Evolutionary conservation across 306 rosid species (phyloP).

Genomic region (Amphicarpaea edgeworthii): DNA sequence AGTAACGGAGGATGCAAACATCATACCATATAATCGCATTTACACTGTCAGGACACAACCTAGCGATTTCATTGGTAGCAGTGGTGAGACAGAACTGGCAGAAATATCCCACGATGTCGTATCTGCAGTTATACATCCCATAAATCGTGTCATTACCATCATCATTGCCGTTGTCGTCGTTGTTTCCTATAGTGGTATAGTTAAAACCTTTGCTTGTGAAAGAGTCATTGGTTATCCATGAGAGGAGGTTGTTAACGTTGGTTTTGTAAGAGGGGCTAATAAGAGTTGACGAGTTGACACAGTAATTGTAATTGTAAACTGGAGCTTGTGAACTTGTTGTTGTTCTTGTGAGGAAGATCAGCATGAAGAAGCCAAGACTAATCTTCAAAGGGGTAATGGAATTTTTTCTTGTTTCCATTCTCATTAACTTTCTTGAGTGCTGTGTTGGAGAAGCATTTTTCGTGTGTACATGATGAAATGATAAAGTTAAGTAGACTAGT

Average conservation of each 20-base stretch:
- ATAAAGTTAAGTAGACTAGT: too few relatives aligned
- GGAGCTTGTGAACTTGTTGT: slow-evolving; percentile 31
- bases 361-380: too few relatives aligned
- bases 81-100: slow-evolving; percentile 44
- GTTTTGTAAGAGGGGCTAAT: slow-evolving; percentile 10
- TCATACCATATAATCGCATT: slow-evolving; percentile 39
- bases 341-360: too few relatives aligned
- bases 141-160: slow-evolving; percentile 35
- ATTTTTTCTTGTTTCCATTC: too few relatives aligned
- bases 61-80: background rate
- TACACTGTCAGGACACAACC: slow-evolving; percentile 14
- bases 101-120: background rate
- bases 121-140: slow-evolving; percentile 34
- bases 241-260: slow-evolving; percentile 14
- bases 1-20: slow-evolving; percentile 33
- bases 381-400: too few relatives aligned
- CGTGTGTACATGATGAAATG: too few relatives aligned
- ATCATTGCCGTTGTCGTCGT: too few relatives aligned
- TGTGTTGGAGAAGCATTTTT: too few relatives aligned
- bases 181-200: background rate
- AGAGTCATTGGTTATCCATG: slow-evolving; percentile 5
- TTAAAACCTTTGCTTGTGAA: slow-evolving; percentile 16
- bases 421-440: too few relatives aligned
- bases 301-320: background rate
- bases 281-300: slow-evolving; percentile 25